Conservation (phyloP, 208 protist genomes). For the Trypanosoma congolense region DNA sequence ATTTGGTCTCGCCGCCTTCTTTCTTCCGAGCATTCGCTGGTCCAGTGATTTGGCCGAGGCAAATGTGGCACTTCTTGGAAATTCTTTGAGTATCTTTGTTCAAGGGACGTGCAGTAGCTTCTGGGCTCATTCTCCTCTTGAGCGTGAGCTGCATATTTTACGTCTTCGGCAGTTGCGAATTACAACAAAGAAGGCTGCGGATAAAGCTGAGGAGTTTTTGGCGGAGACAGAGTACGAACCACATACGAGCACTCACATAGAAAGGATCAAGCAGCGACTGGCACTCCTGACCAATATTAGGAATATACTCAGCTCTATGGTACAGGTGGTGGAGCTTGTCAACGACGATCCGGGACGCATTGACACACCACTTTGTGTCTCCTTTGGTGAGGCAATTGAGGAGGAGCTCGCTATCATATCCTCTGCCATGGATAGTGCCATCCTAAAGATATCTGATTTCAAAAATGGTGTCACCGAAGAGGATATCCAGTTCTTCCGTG, state of each 20-base stretch:
- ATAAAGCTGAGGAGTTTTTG: constrained; percentile 56
- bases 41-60: constrained; percentile 72
- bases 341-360: constrained; percentile 53
- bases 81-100: constrained; percentile 81
- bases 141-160: constrained; percentile 85
- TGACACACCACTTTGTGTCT: constrained; percentile 75
- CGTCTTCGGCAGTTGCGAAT: constrained; percentile 75
- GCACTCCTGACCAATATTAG: constrained; percentile 69
- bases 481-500: constrained; percentile 73
- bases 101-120: constrained; percentile 82
- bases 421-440: constrained; percentile 86
- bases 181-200: constrained; percentile 64
- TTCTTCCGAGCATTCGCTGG: constrained; percentile 86
- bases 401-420: constrained; percentile 75
- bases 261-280: constrained; percentile 55
- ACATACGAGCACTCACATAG: constrained; percentile 60
- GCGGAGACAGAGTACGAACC: constrained; percentile 80
- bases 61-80: constrained; percentile 73
- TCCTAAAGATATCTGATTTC: constrained; percentile 89
- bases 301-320: constrained; percentile 77
- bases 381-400: constrained; percentile 62
- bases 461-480: constrained; percentile 46
- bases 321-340: constrained; percentile 78
- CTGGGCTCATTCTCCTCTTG: constrained; percentile 65
- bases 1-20: constrained; percentile 73